Base-by-base conservation (phyloP, 805 yeast genomes). In the Candida maris region DNA sequence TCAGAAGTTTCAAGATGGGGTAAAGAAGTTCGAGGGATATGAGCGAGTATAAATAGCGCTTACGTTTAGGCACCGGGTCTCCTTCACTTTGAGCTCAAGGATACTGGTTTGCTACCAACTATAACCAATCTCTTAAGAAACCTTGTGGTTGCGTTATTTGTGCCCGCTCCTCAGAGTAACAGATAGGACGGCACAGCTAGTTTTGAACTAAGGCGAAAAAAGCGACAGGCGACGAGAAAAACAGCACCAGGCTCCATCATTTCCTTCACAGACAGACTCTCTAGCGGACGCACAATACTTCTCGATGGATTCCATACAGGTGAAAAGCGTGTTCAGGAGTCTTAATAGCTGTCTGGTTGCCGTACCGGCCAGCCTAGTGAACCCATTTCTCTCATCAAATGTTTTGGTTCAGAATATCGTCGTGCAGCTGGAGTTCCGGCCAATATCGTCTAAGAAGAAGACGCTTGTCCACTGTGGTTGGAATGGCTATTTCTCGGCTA, bases 321-420 rank as follows among this genome's bases (percentile, higher is more conserved):
- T 47, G 1, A 42, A 35, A 8, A 56, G 55, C 6, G 35, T 17
- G 4, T 54, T 38, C 38, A 51, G 47, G 32, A 46, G 57, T 1
- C 33, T 54, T 23, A 50, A 46, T 29, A 56, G 54, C 35, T 66
- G 68, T 37, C 49, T 68, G 24, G 53, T 63, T 15, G 61, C 59
- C 30, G 46, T 68, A 18, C 73, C 74, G 1, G 45, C 65, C 1
- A 42, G 46, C 8, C 41, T 65, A 27, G 56, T 64, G 20, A 57
- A 61, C 33, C 60, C 68, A 17, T 52, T 68, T 26, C 51, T 63
- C 35, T 59, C 65, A 27, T 64, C 64, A 24, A 63, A 59, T 34
- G 51, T 68, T 13, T 50, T 61, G 23, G 59, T 68, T n/a, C 71
- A 65, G 35, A 61, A 61, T 27, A 62, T 68, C 19, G 57, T 67